A percentile compares a stretch with the other conserved stretches of the same genome.
These are phyloP conservation scores for Trypanosoma rangeli DNA, from an alignment of 208 protist species.

Conservation along the genomic window DNA sequence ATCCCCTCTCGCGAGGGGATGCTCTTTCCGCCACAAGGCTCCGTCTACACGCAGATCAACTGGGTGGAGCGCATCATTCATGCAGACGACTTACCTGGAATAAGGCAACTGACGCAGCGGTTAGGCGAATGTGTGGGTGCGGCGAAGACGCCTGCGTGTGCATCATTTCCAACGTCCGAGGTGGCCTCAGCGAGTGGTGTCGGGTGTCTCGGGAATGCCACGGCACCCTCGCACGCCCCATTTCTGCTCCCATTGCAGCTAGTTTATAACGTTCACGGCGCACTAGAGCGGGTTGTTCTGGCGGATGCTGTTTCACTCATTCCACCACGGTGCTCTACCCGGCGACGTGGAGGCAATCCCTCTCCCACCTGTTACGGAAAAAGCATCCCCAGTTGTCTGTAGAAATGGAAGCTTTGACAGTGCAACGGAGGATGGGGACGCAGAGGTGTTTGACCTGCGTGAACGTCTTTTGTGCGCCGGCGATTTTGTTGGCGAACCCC, in stretches of 20 bases:
- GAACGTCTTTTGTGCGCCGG: not conserved
- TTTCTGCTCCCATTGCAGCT: constrained; percentile 22
- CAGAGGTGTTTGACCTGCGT: constrained; percentile 1
- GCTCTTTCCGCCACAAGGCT: constrained; percentile 8
- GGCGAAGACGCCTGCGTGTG: not conserved
- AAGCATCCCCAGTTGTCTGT: not conserved
- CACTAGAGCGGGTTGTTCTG: not conserved
- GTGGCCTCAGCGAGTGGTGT: not conserved
- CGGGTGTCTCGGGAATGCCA: not conserved
- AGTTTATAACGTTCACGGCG: not conserved
- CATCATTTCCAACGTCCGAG: not conserved
- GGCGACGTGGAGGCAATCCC: not conserved
- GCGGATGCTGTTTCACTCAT: constrained; percentile 14
- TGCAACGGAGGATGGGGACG: not conserved
- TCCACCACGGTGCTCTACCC: not conserved
- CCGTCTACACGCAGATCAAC: constrained; percentile 6
- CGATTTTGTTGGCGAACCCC: constrained; percentile 3
- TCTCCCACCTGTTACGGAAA: not conserved
- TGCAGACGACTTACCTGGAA: constrained; percentile 1
- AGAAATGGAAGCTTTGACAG: too few species aligned
- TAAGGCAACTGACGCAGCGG: constrained; percentile 8
- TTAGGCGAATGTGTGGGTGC: not conserved
- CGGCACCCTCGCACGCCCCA: not conserved
- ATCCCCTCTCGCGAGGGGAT: not conserved
- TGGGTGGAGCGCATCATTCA: constrained; percentile 18